Base-by-base conservation (phyloP, 495 filamentous ascomycete genomes). In the Lophium mytilinum region DNA sequence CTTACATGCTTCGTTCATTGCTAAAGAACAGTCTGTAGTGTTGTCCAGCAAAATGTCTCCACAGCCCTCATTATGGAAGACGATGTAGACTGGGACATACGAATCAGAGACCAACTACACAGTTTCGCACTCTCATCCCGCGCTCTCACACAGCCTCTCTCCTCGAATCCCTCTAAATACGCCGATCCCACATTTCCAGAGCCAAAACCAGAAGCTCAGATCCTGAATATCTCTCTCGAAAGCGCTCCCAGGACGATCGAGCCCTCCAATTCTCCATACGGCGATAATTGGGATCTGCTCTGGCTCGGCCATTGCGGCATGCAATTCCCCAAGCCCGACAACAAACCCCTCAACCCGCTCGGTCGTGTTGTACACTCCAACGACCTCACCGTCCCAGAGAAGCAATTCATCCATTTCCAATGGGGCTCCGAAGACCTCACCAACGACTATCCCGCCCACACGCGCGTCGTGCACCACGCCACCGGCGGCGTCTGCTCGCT, bases 401-500 rank as follows among this genome's bases (percentile, higher is more conserved):
- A 55, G 5, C 47, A 63, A 35, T 43, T 17, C 49, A 39, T 49
- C 15, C 53, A 17, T 19, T 30, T n/a, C 43, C 58, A 9, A 17
- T 37, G 21, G 24, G 24, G 24, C 24, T 51, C 46, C 39, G 58
- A 62, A 48, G 18, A 19, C 19, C 36, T 62, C 46, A 42, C 55
- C 1, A 37, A 50, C 34, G 21, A 59, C 33, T 62, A 61, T 51
- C 55, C 55, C 18, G 52, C 58, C 39, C 64, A 66, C 30, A 67
- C 66, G 19, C 72, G 80, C n/a, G 63, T 78, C 37, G 66, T 77
- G 17, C 78, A 78, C 63, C 65, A 69, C 33, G 64, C 72, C 12
- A 69, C 64, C 18, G 71, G 72, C 24, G 71, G 67, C 11, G 71
- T 78, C 39, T 84, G 80, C 68, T 71, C 74, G 5, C 73, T 76